These are phyloP conservation scores for Rhodamnia argentea DNA, from an alignment of 345 rosid species.

Conservation along the genomic window DNA sequence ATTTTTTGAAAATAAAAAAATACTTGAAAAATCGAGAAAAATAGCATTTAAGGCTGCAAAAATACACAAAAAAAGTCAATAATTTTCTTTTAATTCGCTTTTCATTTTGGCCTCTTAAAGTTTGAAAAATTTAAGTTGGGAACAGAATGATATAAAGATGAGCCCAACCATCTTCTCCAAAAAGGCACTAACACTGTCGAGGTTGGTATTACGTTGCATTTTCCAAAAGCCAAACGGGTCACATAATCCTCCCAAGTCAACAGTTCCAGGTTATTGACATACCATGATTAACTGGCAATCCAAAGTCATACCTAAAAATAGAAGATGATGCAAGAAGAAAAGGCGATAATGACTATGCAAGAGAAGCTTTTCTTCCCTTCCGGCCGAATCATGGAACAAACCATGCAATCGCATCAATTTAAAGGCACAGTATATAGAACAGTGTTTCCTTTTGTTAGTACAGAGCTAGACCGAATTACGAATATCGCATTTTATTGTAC, in stretches of 20 bases:
- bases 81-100: too few relatives aligned
- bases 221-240: background rate
- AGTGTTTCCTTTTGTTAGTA: background rate
- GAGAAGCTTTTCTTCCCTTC: background rate
- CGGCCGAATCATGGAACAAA: background rate
- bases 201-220: background rate
- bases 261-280: background rate
- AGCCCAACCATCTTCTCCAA: conserved; percentile 8
- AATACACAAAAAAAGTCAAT: too few relatives aligned
- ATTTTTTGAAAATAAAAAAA: too few relatives aligned
- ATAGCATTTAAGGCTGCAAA: too few relatives aligned
- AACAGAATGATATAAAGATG: background rate
- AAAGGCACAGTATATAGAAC: background rate
- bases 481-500: background rate
- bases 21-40: too few relatives aligned
- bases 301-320: background rate
- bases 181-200: conserved; percentile 6
- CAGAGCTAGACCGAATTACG: background rate
- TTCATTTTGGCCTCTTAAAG: too few relatives aligned
- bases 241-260: background rate
- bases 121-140: background rate
- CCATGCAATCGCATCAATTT: background rate
- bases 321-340: background rate
- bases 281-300: background rate
- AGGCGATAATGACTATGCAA: background rate